phyloP scores from a whole-genome alignment of 768 basidiomycete species.

The Pleurotus sapidus region DNA sequence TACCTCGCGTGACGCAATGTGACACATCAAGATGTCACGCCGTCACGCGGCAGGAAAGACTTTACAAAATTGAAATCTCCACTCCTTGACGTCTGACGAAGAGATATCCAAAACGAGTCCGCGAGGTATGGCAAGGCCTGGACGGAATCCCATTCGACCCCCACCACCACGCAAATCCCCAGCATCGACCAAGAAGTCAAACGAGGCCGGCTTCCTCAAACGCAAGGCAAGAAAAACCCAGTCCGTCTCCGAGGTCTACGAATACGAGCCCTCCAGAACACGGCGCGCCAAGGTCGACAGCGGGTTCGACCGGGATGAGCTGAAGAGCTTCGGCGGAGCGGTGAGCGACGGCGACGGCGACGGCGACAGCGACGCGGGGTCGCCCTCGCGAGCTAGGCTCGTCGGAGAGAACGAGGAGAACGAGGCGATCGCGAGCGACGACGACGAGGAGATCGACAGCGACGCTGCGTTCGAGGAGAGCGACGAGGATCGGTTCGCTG shows the following conservation, averaged over 20 bases:
- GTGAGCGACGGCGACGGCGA: neutral
- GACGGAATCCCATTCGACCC: too few species aligned
- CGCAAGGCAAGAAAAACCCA: conserved; percentile 1
- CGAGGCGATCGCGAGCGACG: conserved; percentile 56
- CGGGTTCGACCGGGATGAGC: neutral
- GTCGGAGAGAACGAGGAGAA: conserved; percentile 51
- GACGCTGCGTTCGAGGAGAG: conserved; percentile 83
- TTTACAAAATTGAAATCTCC: too few species aligned
- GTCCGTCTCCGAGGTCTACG: conserved; percentile 1
- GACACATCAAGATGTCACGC: too few species aligned
- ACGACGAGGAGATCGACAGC: conserved; percentile 86
- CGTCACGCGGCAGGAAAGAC: too few species aligned
- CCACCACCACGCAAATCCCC: neutral
- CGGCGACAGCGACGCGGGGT: neutral
- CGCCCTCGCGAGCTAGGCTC: conserved; percentile 33
- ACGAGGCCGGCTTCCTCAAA: neutral
- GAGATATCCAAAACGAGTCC: too few species aligned
- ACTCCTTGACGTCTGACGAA: too few species aligned
- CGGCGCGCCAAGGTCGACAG: neutral
- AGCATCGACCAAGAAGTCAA: neutral
- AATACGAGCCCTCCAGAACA: neutral
- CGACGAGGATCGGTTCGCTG: conserved; percentile 76
- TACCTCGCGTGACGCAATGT: too few species aligned
- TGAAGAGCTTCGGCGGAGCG: neutral
- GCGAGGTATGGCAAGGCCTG: too few species aligned